Conservation (phyloP, 495 filamentous ascomycete genomes). For the Entonaema liquescens region DNA sequence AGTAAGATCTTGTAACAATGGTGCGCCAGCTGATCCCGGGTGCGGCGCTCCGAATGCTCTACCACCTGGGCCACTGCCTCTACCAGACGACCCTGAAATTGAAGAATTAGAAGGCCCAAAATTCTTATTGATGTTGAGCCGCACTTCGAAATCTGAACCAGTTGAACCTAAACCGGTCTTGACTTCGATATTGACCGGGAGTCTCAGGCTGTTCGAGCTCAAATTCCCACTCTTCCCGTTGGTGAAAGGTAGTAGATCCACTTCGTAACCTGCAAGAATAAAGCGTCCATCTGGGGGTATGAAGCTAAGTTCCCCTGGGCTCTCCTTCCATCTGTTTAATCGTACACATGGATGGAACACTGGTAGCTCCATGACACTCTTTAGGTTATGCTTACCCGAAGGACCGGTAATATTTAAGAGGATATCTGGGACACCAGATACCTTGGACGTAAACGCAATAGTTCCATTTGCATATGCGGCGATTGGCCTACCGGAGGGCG, state of each 20-base stretch:
- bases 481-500: conserved; percentile 87
- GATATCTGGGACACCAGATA: conserved; percentile 93
- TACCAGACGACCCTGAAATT: conserved; percentile 55
- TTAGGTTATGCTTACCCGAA: conserved; percentile 77
- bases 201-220: conserved; percentile 68
- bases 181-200: conserved; percentile 84
- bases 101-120: conserved; percentile 58
- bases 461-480: conserved; percentile 90
- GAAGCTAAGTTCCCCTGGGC: conserved; percentile 90
- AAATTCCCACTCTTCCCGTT: conserved; percentile 52
- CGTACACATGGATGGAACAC: conserved; percentile 97
- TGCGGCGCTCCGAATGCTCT: conserved; percentile 54
- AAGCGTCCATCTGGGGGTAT: conserved; percentile 97
- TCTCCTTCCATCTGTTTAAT: conserved; percentile 82
- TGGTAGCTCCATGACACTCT: conserved; percentile 79
- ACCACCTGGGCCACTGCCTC: conserved; percentile 63
- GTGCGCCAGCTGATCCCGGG: conserved; percentile 60
- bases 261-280: conserved; percentile 92
- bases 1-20: conserved; percentile 78
- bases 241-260: conserved; percentile 79
- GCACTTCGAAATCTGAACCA: conserved; percentile 89
- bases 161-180: conserved; percentile 76
- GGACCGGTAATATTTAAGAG: conserved; percentile 79
- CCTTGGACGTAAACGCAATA: conserved; percentile 92
- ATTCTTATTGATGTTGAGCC: conserved; percentile 72